A percentile compares a stretch with the other conserved stretches of the same genome.
Evolutionary conservation across 257 asterid species (phyloP).

Genomic region (Osmanthus fragrans): DNA sequence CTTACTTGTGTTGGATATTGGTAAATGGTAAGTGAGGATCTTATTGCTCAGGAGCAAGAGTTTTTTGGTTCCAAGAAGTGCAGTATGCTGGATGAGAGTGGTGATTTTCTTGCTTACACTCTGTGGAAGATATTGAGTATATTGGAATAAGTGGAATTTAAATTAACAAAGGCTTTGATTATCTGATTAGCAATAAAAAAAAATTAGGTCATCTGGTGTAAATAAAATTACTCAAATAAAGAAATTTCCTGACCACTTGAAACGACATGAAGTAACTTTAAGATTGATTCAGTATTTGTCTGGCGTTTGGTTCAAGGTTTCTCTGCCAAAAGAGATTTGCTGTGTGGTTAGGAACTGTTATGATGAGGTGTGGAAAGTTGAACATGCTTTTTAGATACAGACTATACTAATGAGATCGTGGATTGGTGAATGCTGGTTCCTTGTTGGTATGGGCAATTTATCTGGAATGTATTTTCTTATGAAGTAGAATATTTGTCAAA

Average conservation of each 20-base stretch:
- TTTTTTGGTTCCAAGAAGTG: not conserved
- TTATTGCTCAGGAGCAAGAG: not conserved
- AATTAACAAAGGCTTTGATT: not conserved
- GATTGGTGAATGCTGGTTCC: not conserved
- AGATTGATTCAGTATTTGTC: not conserved
- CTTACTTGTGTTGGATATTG: not conserved
- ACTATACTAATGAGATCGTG: not conserved
- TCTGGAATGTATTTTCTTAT: not conserved
- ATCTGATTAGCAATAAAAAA: not conserved
- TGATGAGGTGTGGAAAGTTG: not conserved
- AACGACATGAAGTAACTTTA: not conserved
- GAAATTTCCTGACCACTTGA: not conserved
- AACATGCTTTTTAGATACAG: not conserved
- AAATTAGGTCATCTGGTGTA: not conserved
- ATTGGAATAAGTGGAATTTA: not conserved
- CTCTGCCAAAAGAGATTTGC: not conserved
- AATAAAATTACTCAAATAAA: not conserved
- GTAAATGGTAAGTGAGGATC: not conserved
- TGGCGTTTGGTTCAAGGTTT: not conserved
- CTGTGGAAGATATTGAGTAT: not conserved
- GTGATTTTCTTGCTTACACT: not conserved
- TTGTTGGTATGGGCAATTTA: not conserved
- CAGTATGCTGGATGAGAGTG: not conserved
- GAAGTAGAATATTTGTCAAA: not conserved
- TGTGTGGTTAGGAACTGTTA: not conserved